These are phyloP conservation scores for Syzygium jambos DNA, from an alignment of 345 rosid species.

Conservation along the genomic window DNA sequence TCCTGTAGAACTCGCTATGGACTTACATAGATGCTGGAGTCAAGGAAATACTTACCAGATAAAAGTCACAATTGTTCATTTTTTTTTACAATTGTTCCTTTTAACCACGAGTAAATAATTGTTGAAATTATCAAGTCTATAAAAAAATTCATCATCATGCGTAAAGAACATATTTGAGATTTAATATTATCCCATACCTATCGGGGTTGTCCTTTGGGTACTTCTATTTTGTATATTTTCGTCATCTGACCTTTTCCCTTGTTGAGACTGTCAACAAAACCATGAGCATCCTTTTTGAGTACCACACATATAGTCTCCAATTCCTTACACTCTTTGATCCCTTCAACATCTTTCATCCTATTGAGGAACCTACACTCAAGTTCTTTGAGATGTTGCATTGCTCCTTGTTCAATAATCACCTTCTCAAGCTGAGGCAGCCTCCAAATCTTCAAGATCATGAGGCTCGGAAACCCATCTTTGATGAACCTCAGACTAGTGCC, in stretches of 20 bases:
- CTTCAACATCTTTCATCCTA: fast-evolving
- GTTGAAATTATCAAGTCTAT: too few species aligned
- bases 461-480: neutral
- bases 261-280: fast-evolving
- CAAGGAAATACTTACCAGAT: too few species aligned
- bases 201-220: fast-evolving
- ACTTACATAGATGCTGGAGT: too few species aligned
- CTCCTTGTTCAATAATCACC: neutral
- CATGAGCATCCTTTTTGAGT: fast-evolving
- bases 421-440: neutral
- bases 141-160: too few species aligned
- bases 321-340: neutral
- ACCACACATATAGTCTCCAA: fast-evolving
- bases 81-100: too few species aligned
- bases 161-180: neutral
- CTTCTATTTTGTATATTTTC: neutral
- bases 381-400: neutral
- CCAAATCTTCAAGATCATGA: neutral
- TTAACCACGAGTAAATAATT: too few species aligned
- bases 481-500: fast-evolving
- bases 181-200: neutral
- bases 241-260: fast-evolving
- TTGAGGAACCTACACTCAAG: neutral
- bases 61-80: fast-evolving
- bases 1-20: fast-evolving